phyloP scores from a whole-genome alignment of 768 basidiomycete species.

The Hypsizygus marmoreus region DNA sequence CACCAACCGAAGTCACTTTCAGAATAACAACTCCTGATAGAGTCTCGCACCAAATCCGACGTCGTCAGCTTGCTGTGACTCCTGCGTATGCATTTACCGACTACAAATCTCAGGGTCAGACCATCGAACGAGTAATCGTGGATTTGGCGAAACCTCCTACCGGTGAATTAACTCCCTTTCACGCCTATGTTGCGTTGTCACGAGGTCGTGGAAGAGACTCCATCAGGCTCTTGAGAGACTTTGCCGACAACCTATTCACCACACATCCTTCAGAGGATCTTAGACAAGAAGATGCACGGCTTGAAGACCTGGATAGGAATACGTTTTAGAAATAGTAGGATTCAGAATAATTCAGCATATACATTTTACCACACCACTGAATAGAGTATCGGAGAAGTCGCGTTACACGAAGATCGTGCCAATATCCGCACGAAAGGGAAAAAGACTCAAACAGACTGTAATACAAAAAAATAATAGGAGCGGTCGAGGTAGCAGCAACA shows the following conservation, averaged over 20 bases:
- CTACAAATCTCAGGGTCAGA: constrained; percentile 16
- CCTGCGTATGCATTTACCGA: background rate
- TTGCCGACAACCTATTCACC: constrained; percentile 26
- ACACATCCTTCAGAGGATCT: constrained; percentile 19
- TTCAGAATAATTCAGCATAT: no score
- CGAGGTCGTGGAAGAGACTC: constrained; percentile 26
- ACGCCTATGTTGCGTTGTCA: constrained; percentile 36
- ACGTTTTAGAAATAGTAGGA: no score
- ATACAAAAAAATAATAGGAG: no score
- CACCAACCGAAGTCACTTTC: constrained; percentile 12
- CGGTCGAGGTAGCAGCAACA: no score
- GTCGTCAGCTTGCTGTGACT: background rate
- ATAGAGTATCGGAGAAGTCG: no score
- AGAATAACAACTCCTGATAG: no score
- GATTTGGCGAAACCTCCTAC: constrained; percentile 33
- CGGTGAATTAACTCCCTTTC: constrained; percentile 27
- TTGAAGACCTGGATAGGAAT: constrained; percentile 6
- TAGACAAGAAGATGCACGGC: constrained; percentile 20
- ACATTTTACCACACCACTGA: no score
- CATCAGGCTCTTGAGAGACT: constrained; percentile 33
- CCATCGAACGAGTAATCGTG: constrained; percentile 25
- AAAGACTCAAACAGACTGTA: no score
- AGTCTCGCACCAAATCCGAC: no score
- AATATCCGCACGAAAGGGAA: no score
- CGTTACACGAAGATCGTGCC: no score